Percentiles rank a stretch among this genome's conserved stretches.
Conservation (phyloP, 768 basidiomycete genomes). For the Phanerochaete carnosa region DNA sequence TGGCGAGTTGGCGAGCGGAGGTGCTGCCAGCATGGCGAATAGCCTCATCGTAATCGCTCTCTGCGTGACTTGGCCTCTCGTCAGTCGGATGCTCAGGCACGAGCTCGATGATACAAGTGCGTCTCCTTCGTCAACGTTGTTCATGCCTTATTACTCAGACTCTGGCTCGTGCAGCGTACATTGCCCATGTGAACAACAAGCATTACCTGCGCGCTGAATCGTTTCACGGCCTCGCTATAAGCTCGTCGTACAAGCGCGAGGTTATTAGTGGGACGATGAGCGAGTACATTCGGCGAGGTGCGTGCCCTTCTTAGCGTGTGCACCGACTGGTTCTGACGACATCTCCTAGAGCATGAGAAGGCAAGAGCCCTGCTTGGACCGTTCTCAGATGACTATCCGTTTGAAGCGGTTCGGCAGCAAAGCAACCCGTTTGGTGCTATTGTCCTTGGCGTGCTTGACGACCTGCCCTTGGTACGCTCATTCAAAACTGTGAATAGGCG, state of each 20-base stretch:
- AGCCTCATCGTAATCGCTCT: not conserved
- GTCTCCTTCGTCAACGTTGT: not conserved
- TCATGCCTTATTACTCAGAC: not conserved
- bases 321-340: not conserved
- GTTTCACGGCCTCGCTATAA: not conserved
- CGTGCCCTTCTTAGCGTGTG: not conserved
- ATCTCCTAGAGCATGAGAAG: not conserved
- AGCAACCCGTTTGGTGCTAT: not conserved
- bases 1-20: not conserved
- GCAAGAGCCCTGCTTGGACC: not conserved
- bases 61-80: not conserved
- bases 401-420: not conserved
- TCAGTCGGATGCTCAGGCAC: not conserved
- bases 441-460: not conserved
- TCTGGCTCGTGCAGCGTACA: not conserved
- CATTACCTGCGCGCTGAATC: not conserved
- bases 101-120: not conserved
- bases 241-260: not conserved
- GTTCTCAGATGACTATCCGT: not conserved
- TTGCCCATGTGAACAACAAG: not conserved
- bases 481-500: no score
- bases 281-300: not conserved
- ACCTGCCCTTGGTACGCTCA: not conserved
- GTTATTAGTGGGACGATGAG: not conserved
- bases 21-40: not conserved